Percentiles rank a stretch among this genome's conserved stretches.
Evolutionary conservation across 306 rosid species (phyloP).

Genomic region (Hippophae gyantsensis): DNA sequence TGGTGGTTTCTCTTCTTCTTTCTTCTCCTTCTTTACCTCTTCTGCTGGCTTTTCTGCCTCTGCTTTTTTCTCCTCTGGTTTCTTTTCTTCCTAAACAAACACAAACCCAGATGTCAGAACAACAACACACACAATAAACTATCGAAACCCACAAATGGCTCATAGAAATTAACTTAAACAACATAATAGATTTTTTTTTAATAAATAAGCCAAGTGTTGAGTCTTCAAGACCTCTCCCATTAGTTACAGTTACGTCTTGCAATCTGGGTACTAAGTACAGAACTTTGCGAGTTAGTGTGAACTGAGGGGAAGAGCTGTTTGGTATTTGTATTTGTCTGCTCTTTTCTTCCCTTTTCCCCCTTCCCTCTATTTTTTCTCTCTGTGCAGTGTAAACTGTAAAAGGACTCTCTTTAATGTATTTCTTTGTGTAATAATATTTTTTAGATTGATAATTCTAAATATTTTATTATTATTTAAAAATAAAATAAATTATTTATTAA

Average conservation of each 20-base stretch:
- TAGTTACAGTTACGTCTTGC: background rate
- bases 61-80: constrained; percentile 36
- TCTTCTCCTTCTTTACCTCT: constrained; percentile 1
- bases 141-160: background rate
- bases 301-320: no score
- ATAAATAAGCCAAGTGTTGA: background rate
- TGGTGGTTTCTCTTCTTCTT: constrained; percentile 23
- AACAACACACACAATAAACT: background rate
- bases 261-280: background rate
- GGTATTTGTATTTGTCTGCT: no score
- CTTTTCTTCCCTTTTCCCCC: no score
- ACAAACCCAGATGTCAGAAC: constrained; percentile 10
- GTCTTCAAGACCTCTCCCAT: constrained; percentile 49
- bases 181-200: background rate
- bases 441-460: no score
- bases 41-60: constrained; percentile 34
- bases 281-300: background rate
- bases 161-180: background rate
- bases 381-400: background rate
- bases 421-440: background rate
- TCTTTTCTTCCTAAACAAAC: constrained; percentile 53
- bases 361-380: no score
- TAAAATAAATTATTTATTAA: no score
- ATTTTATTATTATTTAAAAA: no score
- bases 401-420: background rate